A percentile compares a stretch with the other conserved stretches of the same genome.
Conservation (phyloP, 2,329 filamentous ascomycete genomes). For the Aureobasidium sp. region DNA sequence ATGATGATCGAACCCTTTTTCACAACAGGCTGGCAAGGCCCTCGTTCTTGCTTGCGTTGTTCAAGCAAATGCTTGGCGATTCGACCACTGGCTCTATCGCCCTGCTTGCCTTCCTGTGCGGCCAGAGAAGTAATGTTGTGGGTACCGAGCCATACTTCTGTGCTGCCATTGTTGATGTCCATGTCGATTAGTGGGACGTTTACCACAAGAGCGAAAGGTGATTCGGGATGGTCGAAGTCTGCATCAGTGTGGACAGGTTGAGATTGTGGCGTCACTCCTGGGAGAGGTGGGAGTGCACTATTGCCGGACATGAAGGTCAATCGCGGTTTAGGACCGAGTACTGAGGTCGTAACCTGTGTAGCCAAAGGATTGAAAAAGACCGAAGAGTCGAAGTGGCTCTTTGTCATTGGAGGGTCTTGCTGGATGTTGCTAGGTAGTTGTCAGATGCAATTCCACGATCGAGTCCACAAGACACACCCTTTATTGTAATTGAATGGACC, state of each 20-base stretch:
- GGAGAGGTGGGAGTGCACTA: conserved; percentile 44
- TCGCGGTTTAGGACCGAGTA: conserved; percentile 47
- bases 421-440: conserved; percentile 41
- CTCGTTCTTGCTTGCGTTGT: conserved; percentile 27
- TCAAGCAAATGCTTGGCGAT: conserved; percentile 38
- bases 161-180: conserved; percentile 46
- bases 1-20: conserved; percentile 49
- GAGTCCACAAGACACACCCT: conserved; percentile 24
- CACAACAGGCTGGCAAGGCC: conserved; percentile 43
- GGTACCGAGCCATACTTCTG: conserved; percentile 51
- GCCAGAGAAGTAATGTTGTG: conserved; percentile 30
- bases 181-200: conserved; percentile 47
- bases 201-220: conserved; percentile 47
- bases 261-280: conserved; percentile 27
- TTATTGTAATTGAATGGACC: conserved; percentile 55
- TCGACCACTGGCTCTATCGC: conserved; percentile 44
- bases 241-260: conserved; percentile 53
- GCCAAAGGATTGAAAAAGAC: conserved; percentile 50
- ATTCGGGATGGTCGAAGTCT: conserved; percentile 47
- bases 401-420: conserved; percentile 48
- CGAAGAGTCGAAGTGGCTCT: conserved; percentile 38
- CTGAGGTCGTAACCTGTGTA: conserved; percentile 46
- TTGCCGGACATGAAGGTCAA: conserved; percentile 53
- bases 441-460: background rate
- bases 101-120: conserved; percentile 44